phyloP scores from a whole-genome alignment of 2,329 filamentous ascomycete species.

The Scedosporium dehoogii region DNA sequence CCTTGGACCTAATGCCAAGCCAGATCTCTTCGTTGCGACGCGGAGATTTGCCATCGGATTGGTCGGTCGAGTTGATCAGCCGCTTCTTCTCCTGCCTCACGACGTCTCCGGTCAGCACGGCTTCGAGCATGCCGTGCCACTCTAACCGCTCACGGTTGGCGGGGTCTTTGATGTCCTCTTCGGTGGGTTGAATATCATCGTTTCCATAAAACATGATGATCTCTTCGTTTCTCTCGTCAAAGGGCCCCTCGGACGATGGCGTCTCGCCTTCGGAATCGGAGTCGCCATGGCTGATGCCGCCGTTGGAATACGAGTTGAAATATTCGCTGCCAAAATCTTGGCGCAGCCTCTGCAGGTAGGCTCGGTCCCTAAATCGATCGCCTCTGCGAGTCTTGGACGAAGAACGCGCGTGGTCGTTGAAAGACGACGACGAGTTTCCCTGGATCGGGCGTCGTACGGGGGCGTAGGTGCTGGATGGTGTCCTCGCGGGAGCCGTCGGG shows the following conservation, averaged over 20 bases:
- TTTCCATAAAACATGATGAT: constrained; percentile 88
- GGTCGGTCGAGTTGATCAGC: constrained; percentile 66
- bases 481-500: constrained; percentile 59
- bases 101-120: constrained; percentile 90
- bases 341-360: constrained; percentile 84
- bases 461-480: constrained; percentile 72
- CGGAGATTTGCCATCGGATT: constrained; percentile 48
- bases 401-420: constrained; percentile 26
- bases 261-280: constrained; percentile 88
- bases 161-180: constrained; percentile 82
- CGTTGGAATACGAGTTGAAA: constrained; percentile 59
- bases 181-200: constrained; percentile 77
- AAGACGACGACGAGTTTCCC: background rate
- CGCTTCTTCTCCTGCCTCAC: constrained; percentile 97
- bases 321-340: constrained; percentile 59
- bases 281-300: constrained; percentile 58
- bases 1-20: constrained; percentile 75
- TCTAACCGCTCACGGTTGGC: constrained; percentile 83
- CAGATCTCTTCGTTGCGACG: constrained; percentile 68
- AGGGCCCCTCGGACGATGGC: constrained; percentile 71
- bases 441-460: constrained; percentile 23
- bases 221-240: constrained; percentile 83
- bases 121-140: constrained; percentile 97
- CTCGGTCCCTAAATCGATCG: constrained; percentile 67
- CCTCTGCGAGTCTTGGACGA: constrained; percentile 41